Conservation (phyloP, 768 basidiomycete species). For the Kwoniella bestiolae region DNA sequence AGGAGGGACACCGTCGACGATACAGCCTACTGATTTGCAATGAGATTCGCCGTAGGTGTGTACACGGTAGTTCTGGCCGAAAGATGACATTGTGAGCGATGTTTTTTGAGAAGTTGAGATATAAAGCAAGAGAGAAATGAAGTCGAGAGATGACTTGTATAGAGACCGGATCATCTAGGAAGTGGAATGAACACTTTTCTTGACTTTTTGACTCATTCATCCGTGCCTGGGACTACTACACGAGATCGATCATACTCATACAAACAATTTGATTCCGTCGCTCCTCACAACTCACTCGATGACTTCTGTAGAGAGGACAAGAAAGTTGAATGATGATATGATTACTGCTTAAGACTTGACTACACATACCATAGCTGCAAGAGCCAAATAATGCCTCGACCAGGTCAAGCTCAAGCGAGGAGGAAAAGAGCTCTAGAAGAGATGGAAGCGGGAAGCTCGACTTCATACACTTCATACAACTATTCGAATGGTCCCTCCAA, state of each 20-base stretch:
- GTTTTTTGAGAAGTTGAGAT: background rate
- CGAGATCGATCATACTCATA: background rate
- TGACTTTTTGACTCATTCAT: conserved; percentile 1
- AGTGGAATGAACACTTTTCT: background rate
- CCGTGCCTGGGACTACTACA: no score
- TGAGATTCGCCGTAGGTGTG: conserved; percentile 99
- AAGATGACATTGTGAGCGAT: conserved; percentile 78
- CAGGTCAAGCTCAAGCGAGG: conserved; percentile 11
- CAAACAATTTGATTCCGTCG: background rate
- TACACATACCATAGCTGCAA: background rate
- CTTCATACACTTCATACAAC: background rate
- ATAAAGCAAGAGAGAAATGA: background rate
- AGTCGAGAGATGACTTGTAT: background rate
- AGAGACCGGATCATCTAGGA: conserved; percentile 14
- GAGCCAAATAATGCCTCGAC: conserved; percentile 10
- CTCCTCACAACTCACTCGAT: background rate
- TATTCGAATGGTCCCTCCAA: background rate
- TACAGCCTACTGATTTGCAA: conserved; percentile 93
- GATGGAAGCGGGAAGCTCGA: conserved; percentile 1
- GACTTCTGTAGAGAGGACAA: no score
- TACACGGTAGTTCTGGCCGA: conserved; percentile 86
- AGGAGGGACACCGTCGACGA: conserved; percentile 96
- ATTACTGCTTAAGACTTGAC: no score
- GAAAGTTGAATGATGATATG: no score
- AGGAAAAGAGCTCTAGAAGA: conserved; percentile 6